Percentiles rank a stretch among this genome's conserved stretches.
Conservation (phyloP, 371 early-diverging fungal species). For the Funneliformis caledonium region DNA sequence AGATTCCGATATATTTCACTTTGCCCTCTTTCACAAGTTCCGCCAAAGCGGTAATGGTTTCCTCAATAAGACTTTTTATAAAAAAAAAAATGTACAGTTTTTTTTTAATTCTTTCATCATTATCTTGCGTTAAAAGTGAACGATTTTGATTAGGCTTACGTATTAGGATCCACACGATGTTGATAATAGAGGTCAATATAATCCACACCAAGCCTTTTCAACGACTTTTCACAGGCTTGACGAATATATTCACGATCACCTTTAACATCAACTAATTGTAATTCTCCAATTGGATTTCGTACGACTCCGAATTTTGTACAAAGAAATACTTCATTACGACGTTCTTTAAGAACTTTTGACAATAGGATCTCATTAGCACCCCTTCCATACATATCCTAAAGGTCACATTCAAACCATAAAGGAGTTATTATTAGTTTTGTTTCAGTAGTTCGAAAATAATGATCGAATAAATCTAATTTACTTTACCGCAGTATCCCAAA, state of each 20-base stretch:
- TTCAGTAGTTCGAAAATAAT: too few relatives aligned
- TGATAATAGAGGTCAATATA: constrained; percentile 64
- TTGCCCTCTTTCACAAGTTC: constrained; percentile 66
- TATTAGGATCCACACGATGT: constrained; percentile 58
- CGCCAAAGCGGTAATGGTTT: constrained; percentile 61
- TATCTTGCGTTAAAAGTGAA: too few relatives aligned
- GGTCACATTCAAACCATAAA: too few relatives aligned
- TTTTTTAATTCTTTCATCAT: too few relatives aligned
- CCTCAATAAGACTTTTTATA: constrained; percentile 53
- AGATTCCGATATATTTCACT: constrained; percentile 62
- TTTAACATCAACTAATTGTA: constrained; percentile 41
- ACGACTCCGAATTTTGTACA: constrained; percentile 57
- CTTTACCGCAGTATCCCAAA: constrained; percentile 46
- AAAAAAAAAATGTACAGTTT: not conserved
- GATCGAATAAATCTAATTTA: too few relatives aligned
- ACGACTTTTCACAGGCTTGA: constrained; percentile 50
- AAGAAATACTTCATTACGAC: constrained; percentile 54
- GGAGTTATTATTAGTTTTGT: too few relatives aligned
- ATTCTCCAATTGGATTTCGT: not conserved
- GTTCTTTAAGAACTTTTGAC: constrained; percentile 41
- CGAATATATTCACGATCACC: constrained; percentile 60
- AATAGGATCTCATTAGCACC: not conserved
- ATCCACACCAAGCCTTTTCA: constrained; percentile 56
- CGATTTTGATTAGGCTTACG: constrained; percentile 41
- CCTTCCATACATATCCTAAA: not conserved